Percentiles rank a stretch among this genome's conserved stretches.
These are phyloP conservation scores for Capsicum baccatum DNA, from an alignment of 257 asterid genomes.

Conservation along the genomic window DNA sequence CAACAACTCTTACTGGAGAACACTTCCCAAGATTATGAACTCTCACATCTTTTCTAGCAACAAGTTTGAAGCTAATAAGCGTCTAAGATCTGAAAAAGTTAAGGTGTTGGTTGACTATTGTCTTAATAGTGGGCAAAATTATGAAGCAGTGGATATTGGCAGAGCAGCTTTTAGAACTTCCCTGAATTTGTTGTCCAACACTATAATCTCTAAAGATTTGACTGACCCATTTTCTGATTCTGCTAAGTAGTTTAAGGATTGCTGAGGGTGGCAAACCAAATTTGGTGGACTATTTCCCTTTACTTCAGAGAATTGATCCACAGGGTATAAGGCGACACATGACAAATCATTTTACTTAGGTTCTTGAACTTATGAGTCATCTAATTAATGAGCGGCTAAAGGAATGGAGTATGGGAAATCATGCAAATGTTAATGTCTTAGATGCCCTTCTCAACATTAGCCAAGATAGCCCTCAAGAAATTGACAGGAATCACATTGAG, in stretches of 20 bases:
- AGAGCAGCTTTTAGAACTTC: slow-evolving; percentile 40
- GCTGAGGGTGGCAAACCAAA: slow-evolving; percentile 44
- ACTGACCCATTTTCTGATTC: slow-evolving; percentile 51
- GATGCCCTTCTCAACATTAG: slow-evolving; percentile 38
- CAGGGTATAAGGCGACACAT: slow-evolving; percentile 46
- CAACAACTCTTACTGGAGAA: slow-evolving; percentile 55
- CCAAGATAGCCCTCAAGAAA: slow-evolving; percentile 57
- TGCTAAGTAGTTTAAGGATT: slow-evolving; percentile 57
- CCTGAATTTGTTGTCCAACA: slow-evolving; percentile 55
- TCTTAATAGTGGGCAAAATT: slow-evolving; percentile 35
- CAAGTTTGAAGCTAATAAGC: slow-evolving; percentile 69
- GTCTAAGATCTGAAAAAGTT: slow-evolving; percentile 56
- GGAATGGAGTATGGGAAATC: not conserved
- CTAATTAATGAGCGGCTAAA: slow-evolving; percentile 50
- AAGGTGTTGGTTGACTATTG: slow-evolving; percentile 45
- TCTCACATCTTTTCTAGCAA: slow-evolving; percentile 61
- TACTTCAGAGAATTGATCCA: slow-evolving; percentile 48
- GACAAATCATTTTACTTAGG: slow-evolving; percentile 38
- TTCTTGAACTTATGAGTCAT: slow-evolving; percentile 43
- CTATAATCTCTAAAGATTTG: slow-evolving; percentile 62
- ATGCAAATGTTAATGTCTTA: slow-evolving; percentile 40
- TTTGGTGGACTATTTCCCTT: slow-evolving; percentile 56
- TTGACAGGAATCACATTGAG: slow-evolving; percentile 65
- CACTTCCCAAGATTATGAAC: slow-evolving; percentile 63
- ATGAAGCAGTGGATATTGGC: slow-evolving; percentile 45